A percentile compares a stretch with the other conserved stretches of the same genome.
Evolutionary conservation across 805 yeast species (phyloP).

Genomic region (Zygoascus flipseniorum): DNA sequence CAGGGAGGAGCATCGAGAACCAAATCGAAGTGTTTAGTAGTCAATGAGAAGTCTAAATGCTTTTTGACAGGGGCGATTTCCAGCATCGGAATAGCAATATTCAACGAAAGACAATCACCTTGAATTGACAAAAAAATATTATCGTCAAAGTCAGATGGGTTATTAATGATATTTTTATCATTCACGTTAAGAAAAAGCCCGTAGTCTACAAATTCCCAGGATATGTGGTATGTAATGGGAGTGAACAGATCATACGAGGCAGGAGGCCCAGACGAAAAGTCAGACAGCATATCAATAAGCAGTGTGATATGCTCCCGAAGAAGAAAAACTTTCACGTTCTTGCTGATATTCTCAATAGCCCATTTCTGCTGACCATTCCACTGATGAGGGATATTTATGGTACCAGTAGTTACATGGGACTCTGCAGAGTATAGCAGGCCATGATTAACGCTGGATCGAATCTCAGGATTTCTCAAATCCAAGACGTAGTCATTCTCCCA

Average conservation of each 20-base stretch:
- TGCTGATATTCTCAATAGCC: conserved; percentile 48
- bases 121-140: conserved; percentile 69
- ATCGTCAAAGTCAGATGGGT: conserved; percentile 75
- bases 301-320: conserved; percentile 76
- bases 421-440: conserved; percentile 63
- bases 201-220: conserved; percentile 51
- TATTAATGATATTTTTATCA: conserved; percentile 79
- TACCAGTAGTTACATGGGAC: conserved; percentile 44
- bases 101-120: conserved; percentile 47
- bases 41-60: conserved; percentile 15
- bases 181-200: conserved; percentile 69
- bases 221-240: conserved; percentile 55
- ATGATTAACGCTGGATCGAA: conserved; percentile 82
- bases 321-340: conserved; percentile 50
- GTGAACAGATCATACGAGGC: conserved; percentile 68
- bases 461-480: conserved; percentile 46
- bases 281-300: conserved; percentile 62
- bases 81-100: conserved; percentile 50
- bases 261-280: conserved; percentile 60
- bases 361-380: conserved; percentile 80
- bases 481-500: conserved; percentile 43
- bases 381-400: conserved; percentile 59
- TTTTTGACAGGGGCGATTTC: conserved; percentile 24
- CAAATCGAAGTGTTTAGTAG: conserved; percentile 51
- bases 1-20: conserved; percentile 78